Evolutionary conservation across 2,329 filamentous ascomycete species (phyloP).

Genomic region (Cladosporium phlei): DNA sequence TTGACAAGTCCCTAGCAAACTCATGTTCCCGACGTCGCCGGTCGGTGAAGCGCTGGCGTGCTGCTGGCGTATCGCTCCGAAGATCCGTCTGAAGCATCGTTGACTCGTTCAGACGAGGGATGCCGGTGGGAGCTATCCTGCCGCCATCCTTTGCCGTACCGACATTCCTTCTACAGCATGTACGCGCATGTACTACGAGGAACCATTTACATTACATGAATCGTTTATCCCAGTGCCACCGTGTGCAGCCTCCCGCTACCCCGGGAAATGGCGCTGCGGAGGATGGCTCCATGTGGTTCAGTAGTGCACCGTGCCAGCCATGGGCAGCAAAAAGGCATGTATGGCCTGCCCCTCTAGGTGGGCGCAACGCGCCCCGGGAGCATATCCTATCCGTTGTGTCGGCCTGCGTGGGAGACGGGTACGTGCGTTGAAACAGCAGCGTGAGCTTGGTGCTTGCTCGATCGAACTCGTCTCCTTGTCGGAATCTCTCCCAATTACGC

Average conservation of each 20-base stretch:
- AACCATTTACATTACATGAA: not conserved
- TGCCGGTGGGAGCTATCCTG: too few relatives aligned
- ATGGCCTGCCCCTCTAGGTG: slow-evolving; percentile 1
- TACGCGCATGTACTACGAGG: too few relatives aligned
- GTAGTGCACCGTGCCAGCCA: not conserved
- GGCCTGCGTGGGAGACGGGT: not conserved
- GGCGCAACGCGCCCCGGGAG: slow-evolving; percentile 3
- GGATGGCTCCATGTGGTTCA: not conserved
- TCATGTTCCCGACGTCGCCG: slow-evolving; percentile 2
- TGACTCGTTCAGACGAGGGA: not conserved
- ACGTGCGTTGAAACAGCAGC: slow-evolving; percentile 13
- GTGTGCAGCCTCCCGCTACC: slow-evolving; percentile 2
- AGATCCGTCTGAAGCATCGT: not conserved
- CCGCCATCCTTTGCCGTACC: too few relatives aligned
- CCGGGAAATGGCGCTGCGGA: slow-evolving; percentile 7
- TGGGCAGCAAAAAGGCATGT: too few relatives aligned
- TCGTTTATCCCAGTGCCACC: too few relatives aligned
- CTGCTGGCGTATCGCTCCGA: slow-evolving; percentile 5
- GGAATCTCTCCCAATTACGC: slow-evolving; percentile 12
- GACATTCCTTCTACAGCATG: too few relatives aligned
- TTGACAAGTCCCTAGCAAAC: not conserved
- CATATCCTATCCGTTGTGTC: slow-evolving; percentile 7
- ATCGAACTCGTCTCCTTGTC: slow-evolving; percentile 5
- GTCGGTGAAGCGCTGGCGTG: slow-evolving; percentile 12
- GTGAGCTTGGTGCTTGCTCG: slow-evolving; percentile 10